Conservation (phyloP, 2,329 filamentous ascomycete species). For the Exophiala sp. region DNA sequence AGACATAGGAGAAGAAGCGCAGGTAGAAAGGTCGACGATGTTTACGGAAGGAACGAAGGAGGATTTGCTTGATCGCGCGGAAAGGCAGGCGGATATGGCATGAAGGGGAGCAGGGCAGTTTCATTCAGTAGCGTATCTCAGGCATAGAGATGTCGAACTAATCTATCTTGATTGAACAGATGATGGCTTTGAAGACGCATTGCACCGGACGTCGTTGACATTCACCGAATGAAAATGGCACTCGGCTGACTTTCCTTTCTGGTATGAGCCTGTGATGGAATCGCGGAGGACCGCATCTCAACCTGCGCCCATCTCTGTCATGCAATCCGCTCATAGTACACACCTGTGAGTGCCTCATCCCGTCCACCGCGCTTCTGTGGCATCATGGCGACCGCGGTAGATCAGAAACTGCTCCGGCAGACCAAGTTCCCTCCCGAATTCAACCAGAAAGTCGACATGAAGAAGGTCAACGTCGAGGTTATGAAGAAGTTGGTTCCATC, state of each 20-base stretch:
- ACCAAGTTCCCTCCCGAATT: conserved; percentile 95
- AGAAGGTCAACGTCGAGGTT: conserved; percentile 92
- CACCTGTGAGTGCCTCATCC: not conserved
- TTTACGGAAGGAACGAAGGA: not conserved
- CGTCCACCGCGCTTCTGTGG: not conserved
- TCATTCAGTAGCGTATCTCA: too few relatives aligned
- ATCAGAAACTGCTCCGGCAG: conserved; percentile 80
- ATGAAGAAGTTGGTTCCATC: conserved; percentile 76
- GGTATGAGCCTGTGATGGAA: not conserved
- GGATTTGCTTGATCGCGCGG: not conserved
- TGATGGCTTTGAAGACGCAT: too few relatives aligned
- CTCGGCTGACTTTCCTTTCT: conserved; percentile 16
- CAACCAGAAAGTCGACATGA: conserved; percentile 91
- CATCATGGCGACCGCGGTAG: conserved; percentile 57
- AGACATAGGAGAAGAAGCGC: not conserved
- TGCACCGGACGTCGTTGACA: too few relatives aligned
- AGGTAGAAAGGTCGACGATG: not conserved
- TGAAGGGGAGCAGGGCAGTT: not conserved
- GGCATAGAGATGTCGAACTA: too few relatives aligned
- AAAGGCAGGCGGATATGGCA: not conserved
- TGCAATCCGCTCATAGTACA: not conserved
- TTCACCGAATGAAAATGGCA: too few relatives aligned
- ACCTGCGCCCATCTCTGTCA: not conserved
- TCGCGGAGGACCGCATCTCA: conserved; percentile 1
- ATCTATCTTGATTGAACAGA: too few relatives aligned